These are phyloP conservation scores for Combretum micranthum DNA, from an alignment of 345 rosid genomes.

Conservation along the genomic window DNA sequence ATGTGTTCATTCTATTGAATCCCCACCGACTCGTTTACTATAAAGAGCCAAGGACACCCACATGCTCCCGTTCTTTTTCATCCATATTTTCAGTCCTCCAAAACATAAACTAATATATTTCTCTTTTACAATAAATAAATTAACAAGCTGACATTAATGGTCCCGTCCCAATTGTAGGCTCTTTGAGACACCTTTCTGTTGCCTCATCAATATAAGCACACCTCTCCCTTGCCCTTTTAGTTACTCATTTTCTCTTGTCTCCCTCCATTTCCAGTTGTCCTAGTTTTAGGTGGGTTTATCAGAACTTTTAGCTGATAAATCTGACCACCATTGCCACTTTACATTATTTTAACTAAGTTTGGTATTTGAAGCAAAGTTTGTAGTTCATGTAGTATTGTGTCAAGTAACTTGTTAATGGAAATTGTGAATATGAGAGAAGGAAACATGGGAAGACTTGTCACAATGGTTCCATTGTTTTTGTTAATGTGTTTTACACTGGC, in stretches of 20 bases:
- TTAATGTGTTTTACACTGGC: constrained; percentile 45
- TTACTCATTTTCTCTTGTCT: constrained; percentile 9
- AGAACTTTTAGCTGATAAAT: constrained; percentile 35
- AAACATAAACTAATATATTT: constrained; percentile 7
- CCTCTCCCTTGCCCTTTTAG: constrained; percentile 13
- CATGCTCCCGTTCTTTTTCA: constrained; percentile 54
- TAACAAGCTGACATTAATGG: too few relatives aligned
- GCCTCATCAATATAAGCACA: constrained; percentile 45
- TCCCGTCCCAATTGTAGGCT: too few relatives aligned
- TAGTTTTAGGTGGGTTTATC: constrained; percentile 24
- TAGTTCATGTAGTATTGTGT: neutral
- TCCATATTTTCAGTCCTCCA: constrained; percentile 29
- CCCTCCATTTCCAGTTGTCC: constrained; percentile 2
- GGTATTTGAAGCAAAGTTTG: neutral
- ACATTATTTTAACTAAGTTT: neutral
- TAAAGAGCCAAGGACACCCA: constrained; percentile 48
- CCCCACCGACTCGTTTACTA: constrained; percentile 48
- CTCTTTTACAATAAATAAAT: constrained; percentile 12
- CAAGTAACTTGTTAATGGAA: neutral
- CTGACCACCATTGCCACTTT: constrained; percentile 33
- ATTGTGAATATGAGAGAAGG: neutral
- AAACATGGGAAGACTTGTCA: neutral
- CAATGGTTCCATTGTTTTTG: constrained; percentile 43
- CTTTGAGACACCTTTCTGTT: constrained; percentile 25
- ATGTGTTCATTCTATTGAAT: constrained; percentile 13